A percentile compares a stretch with the other conserved stretches of the same genome.
Evolutionary conservation across 1,284 basidiomycete genomes (phyloP).

Genomic region (Austropuccinia psidii): DNA sequence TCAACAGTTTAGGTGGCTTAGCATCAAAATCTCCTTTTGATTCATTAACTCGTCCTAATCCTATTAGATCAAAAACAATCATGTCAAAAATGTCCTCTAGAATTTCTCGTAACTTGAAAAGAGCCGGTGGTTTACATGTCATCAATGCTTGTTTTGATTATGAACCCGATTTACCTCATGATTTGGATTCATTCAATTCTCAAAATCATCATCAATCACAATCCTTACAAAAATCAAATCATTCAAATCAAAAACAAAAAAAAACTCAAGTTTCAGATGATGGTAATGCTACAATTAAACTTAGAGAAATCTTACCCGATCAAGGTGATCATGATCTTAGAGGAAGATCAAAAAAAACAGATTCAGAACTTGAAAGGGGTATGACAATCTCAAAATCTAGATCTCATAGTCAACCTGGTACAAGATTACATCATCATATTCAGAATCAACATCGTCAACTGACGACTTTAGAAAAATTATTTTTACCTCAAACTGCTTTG

Average conservation of each 20-base stretch:
- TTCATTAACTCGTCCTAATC: background rate
- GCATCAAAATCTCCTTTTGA: background rate
- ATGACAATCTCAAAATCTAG: background rate
- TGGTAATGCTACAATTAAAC: background rate
- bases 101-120: slow-evolving; percentile 24
- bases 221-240: background rate
- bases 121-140: slow-evolving; percentile 23
- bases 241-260: background rate
- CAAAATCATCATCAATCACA: background rate
- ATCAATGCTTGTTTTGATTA: slow-evolving; percentile 35
- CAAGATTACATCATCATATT: no score
- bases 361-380: background rate
- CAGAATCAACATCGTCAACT: no score
- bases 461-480: slow-evolving; percentile 28
- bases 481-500: slow-evolving; percentile 12
- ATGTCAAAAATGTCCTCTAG: slow-evolving; percentile 33
- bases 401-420: slow-evolving; percentile 5
- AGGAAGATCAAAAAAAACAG: background rate
- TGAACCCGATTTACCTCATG: slow-evolving; percentile 21
- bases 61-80: slow-evolving; percentile 1
- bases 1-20: slow-evolving; percentile 25
- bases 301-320: background rate
- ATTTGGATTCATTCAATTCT: background rate
- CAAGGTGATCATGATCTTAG: background rate
- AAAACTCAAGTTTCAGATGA: background rate